These are phyloP conservation scores for Priceomyces haplophilus DNA, from an alignment of 805 yeast species.

Conservation along the genomic window DNA sequence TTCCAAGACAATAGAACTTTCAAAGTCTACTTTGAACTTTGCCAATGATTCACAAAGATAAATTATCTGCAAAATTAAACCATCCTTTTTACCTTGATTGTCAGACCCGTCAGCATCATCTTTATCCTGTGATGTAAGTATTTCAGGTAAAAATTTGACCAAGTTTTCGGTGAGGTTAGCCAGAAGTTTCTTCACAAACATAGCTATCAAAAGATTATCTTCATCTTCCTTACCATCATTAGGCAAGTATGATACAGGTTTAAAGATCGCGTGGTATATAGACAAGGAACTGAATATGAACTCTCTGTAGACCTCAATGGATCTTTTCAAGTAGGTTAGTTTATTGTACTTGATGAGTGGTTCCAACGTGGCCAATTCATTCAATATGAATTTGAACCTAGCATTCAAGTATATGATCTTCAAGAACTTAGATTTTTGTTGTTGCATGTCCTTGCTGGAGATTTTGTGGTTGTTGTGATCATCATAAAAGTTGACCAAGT, in stretches of 20 bases:
- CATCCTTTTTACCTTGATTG: slow-evolving; percentile 47
- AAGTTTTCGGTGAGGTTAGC: slow-evolving; percentile 22
- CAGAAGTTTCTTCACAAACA: slow-evolving; percentile 31
- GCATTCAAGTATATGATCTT: slow-evolving; percentile 64
- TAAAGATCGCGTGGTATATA: slow-evolving; percentile 61
- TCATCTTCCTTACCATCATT: slow-evolving; percentile 16
- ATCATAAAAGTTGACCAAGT: slow-evolving; percentile 17
- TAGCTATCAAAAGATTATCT: slow-evolving; percentile 23
- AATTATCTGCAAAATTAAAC: slow-evolving; percentile 74
- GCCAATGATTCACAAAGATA: slow-evolving; percentile 87
- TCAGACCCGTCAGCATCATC: slow-evolving; percentile 28
- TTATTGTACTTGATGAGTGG: slow-evolving; percentile 54
- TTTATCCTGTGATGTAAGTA: slow-evolving; percentile 7
- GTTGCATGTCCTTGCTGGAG: neutral
- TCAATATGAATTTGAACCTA: slow-evolving; percentile 62
- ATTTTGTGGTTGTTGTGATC: neutral
- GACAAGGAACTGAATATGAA: slow-evolving; percentile 71
- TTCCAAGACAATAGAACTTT: slow-evolving; percentile 46
- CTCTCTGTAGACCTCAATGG: slow-evolving; percentile 82
- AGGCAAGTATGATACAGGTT: slow-evolving; percentile 21
- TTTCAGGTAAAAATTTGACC: slow-evolving; percentile 20
- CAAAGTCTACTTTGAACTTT: slow-evolving; percentile 68
- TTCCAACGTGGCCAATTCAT: slow-evolving; percentile 54
- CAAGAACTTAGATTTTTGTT: slow-evolving; percentile 18
- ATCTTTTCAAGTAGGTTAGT: slow-evolving; percentile 69